phyloP scores from a whole-genome alignment of 495 filamentous ascomycete species.

The Trichocladium uniseriatum region DNA sequence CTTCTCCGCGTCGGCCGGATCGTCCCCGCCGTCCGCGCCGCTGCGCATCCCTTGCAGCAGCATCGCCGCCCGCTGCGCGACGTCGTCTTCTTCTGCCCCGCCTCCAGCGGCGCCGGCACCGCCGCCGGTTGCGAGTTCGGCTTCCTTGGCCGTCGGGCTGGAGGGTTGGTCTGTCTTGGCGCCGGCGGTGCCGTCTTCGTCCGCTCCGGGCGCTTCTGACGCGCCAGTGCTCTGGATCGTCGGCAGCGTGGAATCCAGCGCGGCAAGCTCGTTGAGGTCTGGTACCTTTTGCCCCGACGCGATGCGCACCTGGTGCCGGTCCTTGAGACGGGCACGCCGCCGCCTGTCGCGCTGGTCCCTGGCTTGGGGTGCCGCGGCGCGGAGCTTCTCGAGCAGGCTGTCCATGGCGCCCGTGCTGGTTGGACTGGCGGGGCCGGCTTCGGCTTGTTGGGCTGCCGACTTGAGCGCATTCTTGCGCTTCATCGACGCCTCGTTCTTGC shows the following conservation, averaged over 20 bases:
- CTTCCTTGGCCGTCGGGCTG: slow-evolving; percentile 18
- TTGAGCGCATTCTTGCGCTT: slow-evolving; percentile 76
- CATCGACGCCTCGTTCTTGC: slow-evolving; percentile 78
- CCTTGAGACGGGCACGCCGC: slow-evolving; percentile 77
- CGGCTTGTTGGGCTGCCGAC: slow-evolving; percentile 42
- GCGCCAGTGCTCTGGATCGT: slow-evolving; percentile 11
- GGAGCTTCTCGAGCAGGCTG: slow-evolving; percentile 87
- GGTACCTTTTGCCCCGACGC: slow-evolving; percentile 80
- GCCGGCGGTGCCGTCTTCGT: slow-evolving; percentile 24
- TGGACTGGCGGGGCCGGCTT: slow-evolving; percentile 52
- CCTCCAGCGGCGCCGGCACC: slow-evolving; percentile 33
- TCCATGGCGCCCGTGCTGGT: slow-evolving; percentile 88
- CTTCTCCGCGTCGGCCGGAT: slow-evolving; percentile 46
- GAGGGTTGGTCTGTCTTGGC: slow-evolving; percentile 27
- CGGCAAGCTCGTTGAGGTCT: slow-evolving; percentile 49
- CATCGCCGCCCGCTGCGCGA: slow-evolving; percentile 73
- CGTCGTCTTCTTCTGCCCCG: slow-evolving; percentile 60
- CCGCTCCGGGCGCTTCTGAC: slow-evolving; percentile 3
- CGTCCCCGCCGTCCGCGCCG: slow-evolving; percentile 47
- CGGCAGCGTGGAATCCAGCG: slow-evolving; percentile 31
- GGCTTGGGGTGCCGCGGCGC: slow-evolving; percentile 83
- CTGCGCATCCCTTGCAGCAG: slow-evolving; percentile 70
- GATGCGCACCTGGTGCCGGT: slow-evolving; percentile 83
- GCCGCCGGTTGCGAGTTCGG: background rate
- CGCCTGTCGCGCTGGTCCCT: slow-evolving; percentile 80